phyloP scores from a whole-genome alignment of 306 rosid species.

The Pachyrhizus erosus region DNA sequence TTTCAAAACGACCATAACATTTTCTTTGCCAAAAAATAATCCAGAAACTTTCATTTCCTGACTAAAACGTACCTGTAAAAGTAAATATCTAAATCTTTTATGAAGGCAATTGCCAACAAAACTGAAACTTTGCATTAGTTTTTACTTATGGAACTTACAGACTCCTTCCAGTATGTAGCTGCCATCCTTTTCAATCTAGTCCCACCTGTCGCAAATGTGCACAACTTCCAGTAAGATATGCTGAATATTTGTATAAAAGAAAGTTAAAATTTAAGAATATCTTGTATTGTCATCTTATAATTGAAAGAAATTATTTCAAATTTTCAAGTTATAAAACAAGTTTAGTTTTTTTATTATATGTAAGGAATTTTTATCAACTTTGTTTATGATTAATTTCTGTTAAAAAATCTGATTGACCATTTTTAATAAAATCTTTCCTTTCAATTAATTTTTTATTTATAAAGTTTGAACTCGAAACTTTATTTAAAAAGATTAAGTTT shows the following conservation, averaged over 20 bases:
- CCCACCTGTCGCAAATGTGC: conserved; percentile 46
- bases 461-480: no score
- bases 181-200: conserved; percentile 53
- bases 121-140: conserved; percentile 6
- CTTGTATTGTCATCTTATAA: background rate
- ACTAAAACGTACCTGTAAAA: background rate
- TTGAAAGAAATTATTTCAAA: conserved; percentile 11
- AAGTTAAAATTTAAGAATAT: background rate
- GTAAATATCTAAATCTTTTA: background rate
- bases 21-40: background rate
- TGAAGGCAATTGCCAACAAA: conserved; percentile 1
- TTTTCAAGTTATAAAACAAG: background rate
- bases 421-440: no score
- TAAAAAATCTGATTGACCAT: no score
- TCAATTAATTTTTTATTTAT: no score
- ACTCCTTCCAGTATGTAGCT: conserved; percentile 41
- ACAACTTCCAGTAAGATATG: conserved; percentile 7
- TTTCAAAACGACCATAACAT: background rate
- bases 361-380: no score
- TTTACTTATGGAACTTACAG: conserved; percentile 22
- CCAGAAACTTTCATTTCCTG: background rate
- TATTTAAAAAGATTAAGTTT: no score
- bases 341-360: no score
- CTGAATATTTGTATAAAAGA: background rate
- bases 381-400: no score